These are phyloP conservation scores for Somion occarium DNA, from an alignment of 1,284 basidiomycete genomes.

Conservation along the genomic window DNA sequence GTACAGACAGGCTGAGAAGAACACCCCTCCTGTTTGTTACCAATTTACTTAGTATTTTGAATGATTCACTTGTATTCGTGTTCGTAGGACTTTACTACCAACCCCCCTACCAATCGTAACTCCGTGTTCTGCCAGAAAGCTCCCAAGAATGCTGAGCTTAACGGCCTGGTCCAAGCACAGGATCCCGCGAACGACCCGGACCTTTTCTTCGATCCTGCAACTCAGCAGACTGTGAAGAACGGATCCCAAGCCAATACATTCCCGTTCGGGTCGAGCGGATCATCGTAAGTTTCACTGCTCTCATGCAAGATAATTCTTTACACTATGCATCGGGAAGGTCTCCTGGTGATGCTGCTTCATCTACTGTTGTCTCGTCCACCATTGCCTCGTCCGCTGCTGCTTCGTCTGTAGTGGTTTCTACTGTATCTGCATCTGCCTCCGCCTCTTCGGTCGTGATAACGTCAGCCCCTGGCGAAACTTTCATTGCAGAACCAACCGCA, in stretches of 20 bases:
- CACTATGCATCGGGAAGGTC: constrained; percentile 11
- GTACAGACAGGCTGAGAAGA: constrained; percentile 59
- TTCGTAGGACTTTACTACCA: constrained; percentile 46
- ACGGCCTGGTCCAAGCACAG: constrained; percentile 37
- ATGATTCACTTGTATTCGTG: background rate
- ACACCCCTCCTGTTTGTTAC: constrained; percentile 50
- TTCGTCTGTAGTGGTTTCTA: constrained; percentile 15
- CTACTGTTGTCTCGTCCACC: constrained; percentile 8
- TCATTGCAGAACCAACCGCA: background rate
- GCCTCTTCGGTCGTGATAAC: constrained; percentile 4
- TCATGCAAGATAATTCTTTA: constrained; percentile 4
- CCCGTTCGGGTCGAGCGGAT: constrained; percentile 34
- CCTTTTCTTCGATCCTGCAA: constrained; percentile 55
- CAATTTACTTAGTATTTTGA: background rate
- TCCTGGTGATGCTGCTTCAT: constrained; percentile 20
- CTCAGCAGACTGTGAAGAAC: constrained; percentile 35
- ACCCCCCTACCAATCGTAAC: constrained; percentile 42
- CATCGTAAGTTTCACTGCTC: constrained; percentile 10
- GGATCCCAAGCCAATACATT: constrained; percentile 51
- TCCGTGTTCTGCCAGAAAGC: constrained; percentile 38
- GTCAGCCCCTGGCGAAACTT: constrained; percentile 1
- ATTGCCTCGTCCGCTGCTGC: constrained; percentile 21
- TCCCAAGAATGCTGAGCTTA: constrained; percentile 33
- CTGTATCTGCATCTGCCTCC: constrained; percentile 12
- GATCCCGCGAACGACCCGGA: constrained; percentile 36